Conservation (phyloP, 1,284 basidiomycete species). For the Chalciporus piperatoides region DNA sequence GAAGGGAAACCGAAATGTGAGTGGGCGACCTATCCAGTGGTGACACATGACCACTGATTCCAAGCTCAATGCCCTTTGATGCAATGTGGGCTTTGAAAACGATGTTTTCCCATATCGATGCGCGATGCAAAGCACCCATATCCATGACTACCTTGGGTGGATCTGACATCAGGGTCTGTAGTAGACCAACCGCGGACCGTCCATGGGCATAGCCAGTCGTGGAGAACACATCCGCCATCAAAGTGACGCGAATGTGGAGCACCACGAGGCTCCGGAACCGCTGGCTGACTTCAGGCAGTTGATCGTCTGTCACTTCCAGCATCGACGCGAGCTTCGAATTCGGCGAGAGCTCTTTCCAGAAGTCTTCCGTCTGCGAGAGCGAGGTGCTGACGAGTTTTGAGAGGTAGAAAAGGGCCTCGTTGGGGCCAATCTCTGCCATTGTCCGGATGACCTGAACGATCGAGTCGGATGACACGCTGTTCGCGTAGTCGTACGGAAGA, state of each 20-base stretch:
- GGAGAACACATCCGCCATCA: conserved; percentile 87
- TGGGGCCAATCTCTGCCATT: conserved; percentile 83
- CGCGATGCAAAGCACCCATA: conserved; percentile 82
- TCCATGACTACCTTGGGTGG: conserved; percentile 67
- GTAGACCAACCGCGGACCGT: conserved; percentile 69
- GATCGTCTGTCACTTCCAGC: conserved; percentile 49
- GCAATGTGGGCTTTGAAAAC: conserved; percentile 62
- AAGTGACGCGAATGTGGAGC: conserved; percentile 74
- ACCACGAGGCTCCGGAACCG: conserved; percentile 76
- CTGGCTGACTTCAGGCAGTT: conserved; percentile 53
- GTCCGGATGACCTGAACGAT: conserved; percentile 86
- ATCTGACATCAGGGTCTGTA: conserved; percentile 72
- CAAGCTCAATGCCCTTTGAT: conserved; percentile 48
- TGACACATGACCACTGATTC: conserved; percentile 38
- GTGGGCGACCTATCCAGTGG: conserved; percentile 46
- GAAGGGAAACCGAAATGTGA: conserved; percentile 38
- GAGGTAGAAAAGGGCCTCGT: conserved; percentile 72
- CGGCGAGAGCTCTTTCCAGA: conserved; percentile 60
- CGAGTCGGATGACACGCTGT: conserved; percentile 77
- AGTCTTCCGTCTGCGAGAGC: conserved; percentile 64
- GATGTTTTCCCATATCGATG: conserved; percentile 84
- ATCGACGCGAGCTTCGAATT: conserved; percentile 60
- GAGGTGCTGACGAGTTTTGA: conserved; percentile 70
- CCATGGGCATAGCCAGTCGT: conserved; percentile 85
- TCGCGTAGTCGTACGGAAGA: conserved; percentile 86